Evolutionary conservation across 2,329 filamentous ascomycete genomes (phyloP), one percentile per base, ranked within the genome.

Genomic region (Ophiostoma ulmi): DNA sequence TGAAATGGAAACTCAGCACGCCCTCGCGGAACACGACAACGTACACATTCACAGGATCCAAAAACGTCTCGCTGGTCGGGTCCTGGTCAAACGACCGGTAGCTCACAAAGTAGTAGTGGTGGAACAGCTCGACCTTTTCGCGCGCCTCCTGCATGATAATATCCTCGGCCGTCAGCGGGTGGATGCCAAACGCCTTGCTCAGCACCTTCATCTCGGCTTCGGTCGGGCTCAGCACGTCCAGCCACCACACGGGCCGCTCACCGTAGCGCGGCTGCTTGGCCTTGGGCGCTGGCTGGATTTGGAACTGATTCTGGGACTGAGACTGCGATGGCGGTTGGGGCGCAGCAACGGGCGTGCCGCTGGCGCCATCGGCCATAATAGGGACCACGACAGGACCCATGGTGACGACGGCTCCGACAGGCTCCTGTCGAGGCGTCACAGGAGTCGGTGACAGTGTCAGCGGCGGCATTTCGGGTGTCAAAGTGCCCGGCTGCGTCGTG

Each of bases 21-120:
- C 95, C 95, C 78, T 98, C 93, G 14, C 94, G 88, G 83, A 99
- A 99, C 11, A 99, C 95, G 10, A 98, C 91, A 48, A 97, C 91
- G 77, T 98, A 99, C 86, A 99, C 93, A 80, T 98, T 97, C 77
- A 99, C 91, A 0, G 95, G 94, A 76, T 98, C 93, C 65, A 99
- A 85, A 78, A 96, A 97, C 77, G 96, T 90, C 71, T 95, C 92
- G 78, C 90, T 97, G 75, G 90, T 90, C 72, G 89, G 88, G 77
- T 99, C 95, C 79, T 98, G 95, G 78, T 99, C 95, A 77, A 99
- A 99, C 0, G 93, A 96, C 20, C 95, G 91, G 79, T 99, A 99
- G 79, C 97, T 98, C 81, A 99, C 92, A 77, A 99, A 97, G 80
- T 99, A 99, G 81, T 99, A 99, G 78, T 97, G 91, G 44, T 92